These are phyloP conservation scores for Cymodocea nodosa DNA, from an alignment of 116 monocot species.

Conservation along the genomic window DNA sequence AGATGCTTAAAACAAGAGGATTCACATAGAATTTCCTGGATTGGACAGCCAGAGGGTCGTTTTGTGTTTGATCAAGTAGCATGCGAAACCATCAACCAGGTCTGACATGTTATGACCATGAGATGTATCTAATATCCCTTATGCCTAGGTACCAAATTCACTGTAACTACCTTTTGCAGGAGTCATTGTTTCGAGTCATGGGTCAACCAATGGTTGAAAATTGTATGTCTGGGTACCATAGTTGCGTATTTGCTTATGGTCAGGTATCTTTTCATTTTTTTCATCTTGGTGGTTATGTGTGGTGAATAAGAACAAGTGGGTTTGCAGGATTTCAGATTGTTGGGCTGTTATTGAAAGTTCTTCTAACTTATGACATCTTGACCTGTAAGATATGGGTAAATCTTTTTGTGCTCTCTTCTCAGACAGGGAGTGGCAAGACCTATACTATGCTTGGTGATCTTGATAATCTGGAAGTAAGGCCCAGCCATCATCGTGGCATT, in stretches of 20 bases:
- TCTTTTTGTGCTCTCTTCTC: slow-evolving; percentile 6
- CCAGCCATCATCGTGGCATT: slow-evolving; percentile 73
- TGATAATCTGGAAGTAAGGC: slow-evolving; percentile 44
- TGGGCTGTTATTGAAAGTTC: not conserved
- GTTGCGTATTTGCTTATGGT: slow-evolving; percentile 96
- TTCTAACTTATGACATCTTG: not conserved
- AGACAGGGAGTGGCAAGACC: slow-evolving; percentile 98
- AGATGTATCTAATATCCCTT: too few species aligned
- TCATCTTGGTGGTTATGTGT: not conserved
- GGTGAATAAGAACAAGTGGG: not conserved
- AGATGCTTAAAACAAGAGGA: slow-evolving; percentile 91
- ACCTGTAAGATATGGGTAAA: not conserved
- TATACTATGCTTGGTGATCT: slow-evolving; percentile 94
- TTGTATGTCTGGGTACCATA: slow-evolving; percentile 95
- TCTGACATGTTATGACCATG: slow-evolving; percentile 10
- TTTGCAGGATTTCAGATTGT: not conserved
- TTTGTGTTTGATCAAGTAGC: slow-evolving; percentile 97
- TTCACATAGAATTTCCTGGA: slow-evolving; percentile 66
- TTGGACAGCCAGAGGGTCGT: slow-evolving; percentile 65
- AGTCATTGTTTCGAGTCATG: slow-evolving; percentile 66
- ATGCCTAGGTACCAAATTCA: too few species aligned
- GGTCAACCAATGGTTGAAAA: slow-evolving; percentile 96
- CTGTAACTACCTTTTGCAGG: slow-evolving; percentile 22
- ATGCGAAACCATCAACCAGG: slow-evolving; percentile 86
- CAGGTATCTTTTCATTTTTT: slow-evolving; percentile 36